Evolutionary conservation across 108 stramenopile genomes (phyloP), one percentile per base, ranked within the genome.

Genomic region (Epithemia pelagica): DNA sequence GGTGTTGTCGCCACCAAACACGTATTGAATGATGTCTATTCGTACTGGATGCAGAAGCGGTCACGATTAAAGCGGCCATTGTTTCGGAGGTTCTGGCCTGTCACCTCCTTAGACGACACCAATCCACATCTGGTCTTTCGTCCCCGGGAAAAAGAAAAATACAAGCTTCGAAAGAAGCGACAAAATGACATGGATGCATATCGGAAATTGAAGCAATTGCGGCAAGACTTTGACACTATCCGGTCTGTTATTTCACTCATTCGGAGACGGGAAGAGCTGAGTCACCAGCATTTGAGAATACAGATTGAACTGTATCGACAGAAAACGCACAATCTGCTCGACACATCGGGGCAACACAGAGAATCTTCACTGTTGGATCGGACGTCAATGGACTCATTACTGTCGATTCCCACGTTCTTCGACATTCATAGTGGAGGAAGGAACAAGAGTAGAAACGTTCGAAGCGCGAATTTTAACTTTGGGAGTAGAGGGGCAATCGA

Each of bases 71-170:
- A 84, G 59, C 88, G 95, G 64, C 95, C 97, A 23, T 74, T 98
- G 5, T 67, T 97, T 1, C 82, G 96, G 30, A 73, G 88, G 7
- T 97, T 82, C 69, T 97, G 96, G 93, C 97, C 97, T 0, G 76
- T 82, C 18, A 98, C 97, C 2, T 68, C 87, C 2, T 67, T 74
- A 0, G 91, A 90, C 29, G 96, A 98, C 73, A 84, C 90, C 23
- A 94, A 98, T 74, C 97, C 97, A 5, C 97, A 98, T 75, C 63
- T 82, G 61, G 94, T 95, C 56, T 97, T 97, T 72, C 91, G 96
- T 25, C 94, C 91, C 1, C 83, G 96, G 10, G 95, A 96, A 69
- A 95, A 96, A 75, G 97, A 97, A 83, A 89, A 96, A 70, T 96
- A 96, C 71, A 95, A 94, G 67, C 78, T 98, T 23, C 77, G 97